Base-by-base conservation (phyloP, 768 basidiomycete genomes). In the Melanogaster broomeanus region DNA sequence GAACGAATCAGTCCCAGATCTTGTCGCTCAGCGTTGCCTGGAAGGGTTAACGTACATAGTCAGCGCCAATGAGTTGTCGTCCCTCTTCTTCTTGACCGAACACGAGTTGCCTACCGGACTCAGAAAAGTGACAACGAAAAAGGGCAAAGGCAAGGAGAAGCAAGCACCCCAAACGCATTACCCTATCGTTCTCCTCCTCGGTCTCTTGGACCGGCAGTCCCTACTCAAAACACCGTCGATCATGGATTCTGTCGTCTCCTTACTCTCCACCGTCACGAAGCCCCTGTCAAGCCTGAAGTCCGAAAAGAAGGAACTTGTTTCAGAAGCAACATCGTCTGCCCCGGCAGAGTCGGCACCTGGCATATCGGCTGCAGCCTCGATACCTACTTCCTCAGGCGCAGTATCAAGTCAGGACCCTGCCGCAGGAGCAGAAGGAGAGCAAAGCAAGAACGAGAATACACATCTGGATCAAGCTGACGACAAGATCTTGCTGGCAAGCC, bases 111-210 rank as follows among this genome's bases (percentile, higher is more conserved):
- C 89, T 6, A 78, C 77, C n/a, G 87, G 88, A 40, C 77, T 95
- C 15, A 83, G 84, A 56, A 82, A 84, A 58, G 69, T 76, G 12
- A 70, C 78, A 7, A 81, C 81, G 18, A 91, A 88, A 71, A 97
- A 97, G 69, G 94, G 93, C 9, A 98, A 97, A 70, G 95, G 93
- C 19, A 98, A 97, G 68, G 95, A 98, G 65, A 93, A 89, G 62
- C 87, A 86, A 59, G 73, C 74, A 3, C 76, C 88, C 0, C 88
- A 90, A 61, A 87, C 87, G 0, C 88, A 95, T 59, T 97, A 88
- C 67, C 96, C 96, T 6, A 85, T 99, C 48, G 93, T 96, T 45
- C 78, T 95, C 7, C 75, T 99, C 5, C 80, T 99, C 22, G 82
- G 89, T 27, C 78, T 99, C 12, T 78, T 99, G 45, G 95, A 98